Base-by-base conservation (phyloP, 2,329 filamentous ascomycete genomes). In the Calonectria naviculata region DNA sequence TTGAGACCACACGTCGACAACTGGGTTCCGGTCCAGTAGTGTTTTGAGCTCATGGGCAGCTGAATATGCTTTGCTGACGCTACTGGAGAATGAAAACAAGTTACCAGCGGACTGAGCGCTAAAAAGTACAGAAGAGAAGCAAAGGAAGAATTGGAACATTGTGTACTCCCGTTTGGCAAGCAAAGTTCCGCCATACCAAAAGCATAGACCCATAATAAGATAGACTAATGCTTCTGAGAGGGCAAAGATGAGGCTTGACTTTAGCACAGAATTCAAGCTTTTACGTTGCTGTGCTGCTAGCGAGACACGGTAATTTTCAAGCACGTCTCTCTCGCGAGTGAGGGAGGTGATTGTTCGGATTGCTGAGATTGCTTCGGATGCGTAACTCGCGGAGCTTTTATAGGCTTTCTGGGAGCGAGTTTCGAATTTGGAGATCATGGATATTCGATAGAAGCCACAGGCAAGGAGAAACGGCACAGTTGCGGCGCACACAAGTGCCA, bases 21-120 rank as follows among this genome's bases (percentile, higher is more conserved):
- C 84, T 0, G 95, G 95, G 76, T 92, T 88, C 66, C 92, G 89
- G 80, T 97, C 94, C 76, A 97, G 93, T 44, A 98, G 87, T 0
- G 86, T 89, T 84, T 95, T 95, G 74, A 98, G 89, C 74, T 94
- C 89, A 60, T 88, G 87, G 0, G 94, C 94, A 1, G 95, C 94
- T 72, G 94, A 88, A 81, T 94, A 93, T 1, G 94, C 94, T 83
- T 97, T 96, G 75, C 93, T 91, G 91, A 96, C 95, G 76, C 97
- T 93, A 3, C 94, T 93, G 1, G 93, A 93, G 81, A 94, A 97
- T n/a, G 91, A 94, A 87, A 95, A 97, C 78, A 95, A 91, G 17
- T 91, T 92, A 5, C 95, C 95, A 1, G 95, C 95, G 5, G 94
- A 95, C 81, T 98, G 94, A 0, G 95, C 93, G 70, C 95, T 94